Evolutionary conservation across 176 grass and related monocot species (phyloP).

Genomic region (Chloris gayana): DNA sequence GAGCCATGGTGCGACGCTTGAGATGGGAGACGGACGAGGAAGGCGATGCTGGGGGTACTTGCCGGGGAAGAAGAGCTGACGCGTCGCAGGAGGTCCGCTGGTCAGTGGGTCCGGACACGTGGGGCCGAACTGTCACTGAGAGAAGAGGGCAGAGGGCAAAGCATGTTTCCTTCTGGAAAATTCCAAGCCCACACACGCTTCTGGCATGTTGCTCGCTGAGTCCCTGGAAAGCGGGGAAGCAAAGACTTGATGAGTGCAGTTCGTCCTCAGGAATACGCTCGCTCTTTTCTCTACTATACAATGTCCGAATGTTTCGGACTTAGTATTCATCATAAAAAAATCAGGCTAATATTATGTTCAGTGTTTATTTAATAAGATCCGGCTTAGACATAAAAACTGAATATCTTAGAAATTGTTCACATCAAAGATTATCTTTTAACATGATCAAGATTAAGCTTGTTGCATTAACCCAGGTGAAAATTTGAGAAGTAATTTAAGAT

Average conservation of each 20-base stretch:
- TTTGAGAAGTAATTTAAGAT: no score
- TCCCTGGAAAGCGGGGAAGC: not conserved
- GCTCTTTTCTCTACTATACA: no score
- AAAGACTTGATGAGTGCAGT: not conserved
- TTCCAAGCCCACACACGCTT: not conserved
- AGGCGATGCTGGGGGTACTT: not conserved
- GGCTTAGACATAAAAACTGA: no score
- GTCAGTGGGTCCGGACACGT: not conserved
- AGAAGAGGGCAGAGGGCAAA: not conserved
- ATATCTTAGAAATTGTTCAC: no score
- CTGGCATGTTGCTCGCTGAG: not conserved
- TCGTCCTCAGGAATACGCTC: not conserved
- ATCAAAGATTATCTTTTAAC: no score
- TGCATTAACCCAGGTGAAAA: no score
- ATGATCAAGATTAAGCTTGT: no score
- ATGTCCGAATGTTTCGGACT: no score
- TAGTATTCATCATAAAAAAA: no score
- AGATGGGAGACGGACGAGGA: conserved; percentile 17
- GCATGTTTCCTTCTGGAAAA: not conserved
- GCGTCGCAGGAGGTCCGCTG: not conserved
- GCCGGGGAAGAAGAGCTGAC: conserved; percentile 17
- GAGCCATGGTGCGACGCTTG: conserved; percentile 43
- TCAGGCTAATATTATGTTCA: no score
- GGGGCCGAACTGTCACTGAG: not conserved
- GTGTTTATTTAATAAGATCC: no score